These are phyloP conservation scores for Hirschioporus abietinus DNA, from an alignment of 768 basidiomycete species.

Conservation along the genomic window DNA sequence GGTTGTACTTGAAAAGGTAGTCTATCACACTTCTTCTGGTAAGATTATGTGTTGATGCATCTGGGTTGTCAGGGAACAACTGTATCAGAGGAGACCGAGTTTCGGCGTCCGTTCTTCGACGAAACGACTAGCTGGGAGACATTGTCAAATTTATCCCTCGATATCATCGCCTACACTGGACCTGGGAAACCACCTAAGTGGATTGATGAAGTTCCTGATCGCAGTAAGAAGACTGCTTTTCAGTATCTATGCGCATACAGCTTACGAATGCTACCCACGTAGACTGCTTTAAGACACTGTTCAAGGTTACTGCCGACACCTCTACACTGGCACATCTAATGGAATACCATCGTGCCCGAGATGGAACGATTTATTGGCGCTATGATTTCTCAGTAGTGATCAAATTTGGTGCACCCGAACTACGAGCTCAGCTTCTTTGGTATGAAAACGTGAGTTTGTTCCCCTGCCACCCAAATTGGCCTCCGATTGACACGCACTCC, in stretches of 20 bases:
- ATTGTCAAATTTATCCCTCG: not conserved
- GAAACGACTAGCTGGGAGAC: not conserved
- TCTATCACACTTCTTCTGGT: no score
- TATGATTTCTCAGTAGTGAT: not conserved
- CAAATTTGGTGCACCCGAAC: slow-evolving; percentile 2
- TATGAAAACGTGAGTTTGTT: not conserved
- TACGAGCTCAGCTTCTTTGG: not conserved
- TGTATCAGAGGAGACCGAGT: not conserved
- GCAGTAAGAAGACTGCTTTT: not conserved
- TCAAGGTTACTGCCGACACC: not conserved
- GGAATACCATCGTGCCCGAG: not conserved
- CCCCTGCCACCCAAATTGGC: not conserved
- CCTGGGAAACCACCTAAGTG: not conserved
- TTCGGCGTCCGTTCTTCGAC: not conserved
- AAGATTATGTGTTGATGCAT: no score
- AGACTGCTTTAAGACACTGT: not conserved
- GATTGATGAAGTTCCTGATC: not conserved
- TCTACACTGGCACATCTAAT: not conserved
- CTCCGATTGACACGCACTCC: not conserved
- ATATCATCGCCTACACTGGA: not conserved
- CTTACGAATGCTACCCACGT: not conserved
- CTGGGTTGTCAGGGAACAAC: not conserved
- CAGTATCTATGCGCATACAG: not conserved
- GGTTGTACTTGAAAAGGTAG: not conserved
- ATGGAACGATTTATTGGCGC: slow-evolving; percentile 1